Evolutionary conservation across 441 rosid genomes (phyloP).

Genomic region (Euphorbia celastroides): DNA sequence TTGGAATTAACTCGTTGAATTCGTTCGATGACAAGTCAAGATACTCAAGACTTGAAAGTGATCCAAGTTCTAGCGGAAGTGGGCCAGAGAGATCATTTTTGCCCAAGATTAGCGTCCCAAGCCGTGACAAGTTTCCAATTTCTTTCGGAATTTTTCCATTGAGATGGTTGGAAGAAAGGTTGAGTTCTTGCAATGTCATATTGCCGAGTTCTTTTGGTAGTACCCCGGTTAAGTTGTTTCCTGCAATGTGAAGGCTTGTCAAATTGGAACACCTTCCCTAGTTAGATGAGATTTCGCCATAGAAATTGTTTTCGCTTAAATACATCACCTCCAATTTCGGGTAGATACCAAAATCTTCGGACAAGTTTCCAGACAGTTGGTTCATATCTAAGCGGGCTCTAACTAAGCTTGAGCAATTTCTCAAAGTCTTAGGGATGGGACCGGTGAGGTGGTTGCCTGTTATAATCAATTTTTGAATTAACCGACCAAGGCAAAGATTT

Average conservation of each 20-base stretch:
- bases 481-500: slow-evolving; percentile 15
- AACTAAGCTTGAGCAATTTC: slow-evolving; percentile 20
- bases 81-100: slow-evolving; percentile 21
- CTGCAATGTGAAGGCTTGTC: slow-evolving; percentile 12
- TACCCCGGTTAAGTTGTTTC: slow-evolving; percentile 21
- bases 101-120: slow-evolving; percentile 4
- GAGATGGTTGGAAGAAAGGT: slow-evolving; percentile 31
- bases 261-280: slow-evolving; percentile 27
- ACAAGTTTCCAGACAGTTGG: slow-evolving; percentile 21
- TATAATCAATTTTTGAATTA: slow-evolving; percentile 6
- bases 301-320: slow-evolving; percentile 28
- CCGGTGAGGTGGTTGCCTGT: slow-evolving; percentile 22
- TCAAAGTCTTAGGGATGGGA: slow-evolving; percentile 27
- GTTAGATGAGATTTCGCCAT: slow-evolving; percentile 24
- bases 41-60: slow-evolving; percentile 5
- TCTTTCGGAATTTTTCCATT: slow-evolving; percentile 29
- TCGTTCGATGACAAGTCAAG: slow-evolving; percentile 20
- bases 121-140: slow-evolving; percentile 14
- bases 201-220: slow-evolving; percentile 31
- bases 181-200: background rate
- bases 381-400: slow-evolving; percentile 18
- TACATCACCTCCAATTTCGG: slow-evolving; percentile 20
- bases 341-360: slow-evolving; percentile 24
- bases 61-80: slow-evolving; percentile 23
- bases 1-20: slow-evolving; percentile 15